Evolutionary conservation across 352 stramenopile species (phyloP).

Genomic region (Phytophthora hybrid): DNA sequence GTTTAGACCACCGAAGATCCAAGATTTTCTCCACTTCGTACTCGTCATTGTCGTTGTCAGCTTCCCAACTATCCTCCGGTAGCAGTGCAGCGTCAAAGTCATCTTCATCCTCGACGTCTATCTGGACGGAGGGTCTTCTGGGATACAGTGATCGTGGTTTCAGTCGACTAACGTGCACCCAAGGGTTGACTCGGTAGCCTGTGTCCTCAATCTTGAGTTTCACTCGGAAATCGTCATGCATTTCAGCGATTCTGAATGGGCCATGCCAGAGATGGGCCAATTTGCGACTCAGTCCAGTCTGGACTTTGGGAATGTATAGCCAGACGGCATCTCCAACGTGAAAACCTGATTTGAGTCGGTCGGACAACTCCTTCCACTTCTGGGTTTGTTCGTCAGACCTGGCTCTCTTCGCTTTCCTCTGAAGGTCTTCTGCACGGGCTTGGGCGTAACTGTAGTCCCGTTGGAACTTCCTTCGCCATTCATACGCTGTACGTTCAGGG

Average conservation of each 20-base stretch:
- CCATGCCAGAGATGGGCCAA: conserved; percentile 13
- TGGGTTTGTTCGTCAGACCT: not conserved
- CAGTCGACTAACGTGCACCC: not conserved
- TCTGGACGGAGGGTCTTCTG: too few relatives aligned
- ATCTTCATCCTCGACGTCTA: too few relatives aligned
- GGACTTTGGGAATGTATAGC: too few relatives aligned
- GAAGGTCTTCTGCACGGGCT: conserved; percentile 3
- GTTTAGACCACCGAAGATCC: too few relatives aligned
- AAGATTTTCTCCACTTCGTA: too few relatives aligned
- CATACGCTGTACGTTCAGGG: not conserved
- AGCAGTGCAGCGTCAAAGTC: too few relatives aligned
- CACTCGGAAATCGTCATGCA: not conserved
- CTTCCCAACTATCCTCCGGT: too few relatives aligned
- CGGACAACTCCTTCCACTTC: not conserved
- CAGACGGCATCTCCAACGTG: too few relatives aligned
- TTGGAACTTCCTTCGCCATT: conserved; percentile 7
- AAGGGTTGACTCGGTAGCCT: not conserved
- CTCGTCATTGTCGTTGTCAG: too few relatives aligned
- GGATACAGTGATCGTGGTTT: not conserved
- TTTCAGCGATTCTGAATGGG: conserved; percentile 5
- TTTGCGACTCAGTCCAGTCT: too few relatives aligned
- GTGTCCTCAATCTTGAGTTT: not conserved
- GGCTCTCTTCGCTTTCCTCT: not conserved
- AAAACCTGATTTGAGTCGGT: not conserved
- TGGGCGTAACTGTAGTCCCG: conserved; percentile 7